Evolutionary conservation across 2,329 filamentous ascomycete species (phyloP), one percentile per base, ranked within the genome.

Genomic region (Macroventuria anomochaeta): DNA sequence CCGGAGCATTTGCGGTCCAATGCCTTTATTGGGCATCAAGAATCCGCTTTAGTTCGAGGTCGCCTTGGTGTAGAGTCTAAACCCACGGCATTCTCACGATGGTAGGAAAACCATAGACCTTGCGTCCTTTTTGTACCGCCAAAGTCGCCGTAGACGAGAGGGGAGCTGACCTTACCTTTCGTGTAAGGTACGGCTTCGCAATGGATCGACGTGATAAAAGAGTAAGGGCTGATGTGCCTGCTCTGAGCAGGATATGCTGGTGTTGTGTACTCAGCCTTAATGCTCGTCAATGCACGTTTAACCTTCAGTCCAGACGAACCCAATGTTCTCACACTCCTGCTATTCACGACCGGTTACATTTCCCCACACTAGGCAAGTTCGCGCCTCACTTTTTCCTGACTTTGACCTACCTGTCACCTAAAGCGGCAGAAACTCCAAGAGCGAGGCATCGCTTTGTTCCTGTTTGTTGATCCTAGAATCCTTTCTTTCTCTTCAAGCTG

Each of bases 1-100:
- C 42, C 33, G 43, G 37, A 40, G 28, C 33, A 17, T 39, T 26
- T 26, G 42, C 50, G 43, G 50, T 29, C 20, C 26, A 47, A 49
- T 31, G 29, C 36, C 39, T 38, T 12, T 8, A 39, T 54, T 41
- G 51, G 51, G 51, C 28, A 49, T 40, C 39, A 23, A 43, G 5
- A 25, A 18, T 18, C 11, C 15, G 18, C 47, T n/a, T 32, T 26
- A 12, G 32, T 41, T 31, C 32, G 32, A 28, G 5, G 7, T 26
- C 17, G 31, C 11, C 20, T 28, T 17, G 37, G 36, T 15, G 31
- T 7, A 41, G n/a, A 36, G 23, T 33, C 26, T 13, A 40, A 42
- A 10, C 7, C 38, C 13, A 53, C 33, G 12, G 34, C 29, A n/a
- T 25, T 31, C 13, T 21, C 23, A 15, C 15, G 13, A 13, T 15